Evolutionary conservation across 768 basidiomycete species (phyloP).

Genomic region (Lentinula detonsa): DNA sequence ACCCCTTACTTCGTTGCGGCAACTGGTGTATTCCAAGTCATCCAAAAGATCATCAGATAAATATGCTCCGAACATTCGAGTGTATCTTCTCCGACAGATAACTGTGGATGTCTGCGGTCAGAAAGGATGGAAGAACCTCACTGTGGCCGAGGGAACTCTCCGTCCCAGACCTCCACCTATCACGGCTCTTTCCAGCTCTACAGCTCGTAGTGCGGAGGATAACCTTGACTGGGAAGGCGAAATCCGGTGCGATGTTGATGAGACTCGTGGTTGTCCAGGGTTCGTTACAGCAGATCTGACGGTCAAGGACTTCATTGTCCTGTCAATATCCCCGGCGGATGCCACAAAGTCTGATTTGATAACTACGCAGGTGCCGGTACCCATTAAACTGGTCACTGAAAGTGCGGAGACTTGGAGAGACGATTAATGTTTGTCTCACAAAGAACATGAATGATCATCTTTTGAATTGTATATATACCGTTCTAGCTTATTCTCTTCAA

Average conservation of each 20-base stretch:
- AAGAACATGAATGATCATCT: too few relatives aligned
- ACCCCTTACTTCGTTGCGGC: conserved; percentile 34
- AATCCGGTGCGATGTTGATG: conserved; percentile 29
- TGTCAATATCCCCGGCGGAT: neutral
- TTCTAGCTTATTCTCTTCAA: too few relatives aligned
- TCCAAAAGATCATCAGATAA: neutral
- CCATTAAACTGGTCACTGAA: conserved; percentile 1
- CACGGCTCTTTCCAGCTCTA: conserved; percentile 15
- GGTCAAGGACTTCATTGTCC: conserved; percentile 18
- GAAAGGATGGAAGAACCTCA: conserved; percentile 30
- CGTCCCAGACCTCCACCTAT: conserved; percentile 35
- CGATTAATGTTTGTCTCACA: neutral
- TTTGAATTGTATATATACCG: too few relatives aligned
- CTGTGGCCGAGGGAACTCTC: conserved; percentile 45
- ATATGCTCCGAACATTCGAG: conserved; percentile 28
- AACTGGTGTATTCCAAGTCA: conserved; percentile 30
- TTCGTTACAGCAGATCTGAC: conserved; percentile 39
- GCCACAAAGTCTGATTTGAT: neutral
- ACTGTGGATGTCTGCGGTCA: conserved; percentile 26
- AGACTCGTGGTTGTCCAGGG: conserved; percentile 28
- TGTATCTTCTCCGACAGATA: conserved; percentile 49
- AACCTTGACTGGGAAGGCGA: conserved; percentile 62
- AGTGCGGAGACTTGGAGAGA: neutral
- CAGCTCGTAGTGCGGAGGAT: conserved; percentile 21
- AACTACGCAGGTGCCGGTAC: neutral